phyloP scores from a whole-genome alignment of 345 rosid genomes.

The Conringia planisiliqua region DNA sequence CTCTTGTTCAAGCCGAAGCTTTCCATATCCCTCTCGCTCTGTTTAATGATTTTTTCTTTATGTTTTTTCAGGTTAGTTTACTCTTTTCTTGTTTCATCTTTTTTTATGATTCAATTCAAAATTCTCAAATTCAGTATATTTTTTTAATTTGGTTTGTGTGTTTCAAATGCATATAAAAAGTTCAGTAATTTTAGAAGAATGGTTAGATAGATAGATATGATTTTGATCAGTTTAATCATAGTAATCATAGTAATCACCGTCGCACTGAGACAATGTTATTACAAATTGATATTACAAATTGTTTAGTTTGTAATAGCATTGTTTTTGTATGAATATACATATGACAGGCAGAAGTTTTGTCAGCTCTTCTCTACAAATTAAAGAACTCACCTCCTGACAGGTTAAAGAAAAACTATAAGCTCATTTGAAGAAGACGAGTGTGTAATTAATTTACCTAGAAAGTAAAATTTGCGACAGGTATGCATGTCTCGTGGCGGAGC shows the following conservation, averaged over 20 bases:
- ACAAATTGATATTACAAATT: no score
- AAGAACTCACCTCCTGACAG: constrained; percentile 72
- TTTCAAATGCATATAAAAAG: not conserved
- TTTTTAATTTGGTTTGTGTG: not conserved
- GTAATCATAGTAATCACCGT: no score
- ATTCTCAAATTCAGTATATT: not conserved
- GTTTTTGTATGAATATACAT: no score
- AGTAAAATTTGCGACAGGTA: constrained; percentile 38
- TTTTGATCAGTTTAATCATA: no score
- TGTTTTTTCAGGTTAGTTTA: constrained; percentile 63
- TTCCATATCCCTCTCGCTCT: constrained; percentile 63
- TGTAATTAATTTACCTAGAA: no score
- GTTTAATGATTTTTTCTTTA: constrained; percentile 65
- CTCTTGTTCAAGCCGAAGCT: constrained; percentile 75
- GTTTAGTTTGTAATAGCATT: no score
- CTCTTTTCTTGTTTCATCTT: not conserved
- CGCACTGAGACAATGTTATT: no score
- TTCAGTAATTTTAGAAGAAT: not conserved
- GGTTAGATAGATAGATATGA: not conserved
- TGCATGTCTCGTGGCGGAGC: constrained; percentile 80
- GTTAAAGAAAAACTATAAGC: constrained; percentile 20
- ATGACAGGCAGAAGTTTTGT: constrained; percentile 77
- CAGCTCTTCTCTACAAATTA: constrained; percentile 76
- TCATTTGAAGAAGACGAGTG: not conserved
- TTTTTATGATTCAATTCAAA: not conserved